phyloP scores from a whole-genome alignment of 2,329 filamentous ascomycete species.

The Claviceps sp. region DNA sequence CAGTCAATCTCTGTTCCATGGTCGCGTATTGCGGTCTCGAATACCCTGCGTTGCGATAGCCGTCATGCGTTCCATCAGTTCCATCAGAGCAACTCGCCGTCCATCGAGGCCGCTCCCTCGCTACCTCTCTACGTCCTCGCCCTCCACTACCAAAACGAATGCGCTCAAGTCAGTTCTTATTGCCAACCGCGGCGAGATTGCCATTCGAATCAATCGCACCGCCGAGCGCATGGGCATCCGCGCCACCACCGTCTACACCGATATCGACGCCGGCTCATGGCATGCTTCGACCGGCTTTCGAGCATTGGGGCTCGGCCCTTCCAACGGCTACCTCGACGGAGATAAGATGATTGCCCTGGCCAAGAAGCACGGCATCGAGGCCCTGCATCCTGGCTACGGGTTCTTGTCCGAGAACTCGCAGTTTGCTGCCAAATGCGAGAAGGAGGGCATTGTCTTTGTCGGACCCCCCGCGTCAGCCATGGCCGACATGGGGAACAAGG shows the following conservation, averaged over 20 bases:
- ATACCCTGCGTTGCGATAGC: conserved; percentile 2
- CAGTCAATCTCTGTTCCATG: too few species aligned
- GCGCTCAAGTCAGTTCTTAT: conserved; percentile 74
- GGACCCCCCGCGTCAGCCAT: conserved; percentile 76
- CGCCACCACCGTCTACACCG: conserved; percentile 90
- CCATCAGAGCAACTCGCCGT: conserved; percentile 37
- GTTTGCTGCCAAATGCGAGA: conserved; percentile 78
- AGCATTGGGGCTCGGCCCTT: conserved; percentile 69
- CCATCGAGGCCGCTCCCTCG: conserved; percentile 31
- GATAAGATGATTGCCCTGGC: conserved; percentile 84
- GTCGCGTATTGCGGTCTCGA: not conserved
- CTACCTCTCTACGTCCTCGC: conserved; percentile 15
- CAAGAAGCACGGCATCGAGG: conserved; percentile 73
- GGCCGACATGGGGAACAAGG: conserved; percentile 88
- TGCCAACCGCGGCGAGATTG: conserved; percentile 94
- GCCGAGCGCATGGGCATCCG: conserved; percentile 79
- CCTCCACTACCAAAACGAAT: conserved; percentile 22
- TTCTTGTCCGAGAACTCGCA: conserved; percentile 88
- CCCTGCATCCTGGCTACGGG: conserved; percentile 91
- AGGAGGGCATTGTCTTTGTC: conserved; percentile 87
- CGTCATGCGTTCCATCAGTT: conserved; percentile 43
- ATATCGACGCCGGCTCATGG: conserved; percentile 75
- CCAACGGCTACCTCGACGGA: conserved; percentile 83
- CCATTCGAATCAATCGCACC: conserved; percentile 80
- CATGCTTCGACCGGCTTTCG: conserved; percentile 78